phyloP scores from a whole-genome alignment of 305 asterid species.

The Solanum hybrid region DNA sequence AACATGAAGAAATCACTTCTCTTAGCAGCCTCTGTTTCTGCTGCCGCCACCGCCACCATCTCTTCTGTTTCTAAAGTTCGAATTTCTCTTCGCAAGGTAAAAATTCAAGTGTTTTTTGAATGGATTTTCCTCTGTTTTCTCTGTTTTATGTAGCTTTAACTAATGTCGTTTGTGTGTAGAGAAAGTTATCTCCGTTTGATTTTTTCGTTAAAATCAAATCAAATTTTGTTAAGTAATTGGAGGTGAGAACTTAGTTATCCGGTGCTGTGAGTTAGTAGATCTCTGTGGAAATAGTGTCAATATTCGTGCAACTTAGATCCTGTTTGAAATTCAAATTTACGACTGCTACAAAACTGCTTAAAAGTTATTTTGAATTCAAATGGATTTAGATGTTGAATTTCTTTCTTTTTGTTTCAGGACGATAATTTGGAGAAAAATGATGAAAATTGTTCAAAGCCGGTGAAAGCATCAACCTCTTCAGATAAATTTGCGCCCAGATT shows the following conservation, averaged over 20 bases:
- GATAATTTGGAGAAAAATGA: constrained; percentile 13
- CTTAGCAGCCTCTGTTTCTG: constrained; percentile 51
- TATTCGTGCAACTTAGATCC: background rate
- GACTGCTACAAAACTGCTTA: too few relatives aligned
- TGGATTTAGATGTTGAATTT: background rate
- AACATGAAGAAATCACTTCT: constrained; percentile 41
- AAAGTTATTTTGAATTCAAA: background rate
- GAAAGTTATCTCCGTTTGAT: background rate
- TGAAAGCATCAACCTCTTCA: constrained; percentile 26
- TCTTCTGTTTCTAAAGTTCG: constrained; percentile 20
- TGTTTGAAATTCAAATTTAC: background rate
- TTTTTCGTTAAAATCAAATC: background rate
- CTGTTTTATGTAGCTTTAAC: background rate
- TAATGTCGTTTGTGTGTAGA: background rate
- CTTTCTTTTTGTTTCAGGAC: constrained; percentile 5
- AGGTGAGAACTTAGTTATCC: background rate
- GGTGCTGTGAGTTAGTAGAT: background rate
- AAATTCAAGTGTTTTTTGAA: background rate
- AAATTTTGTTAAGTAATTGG: background rate
- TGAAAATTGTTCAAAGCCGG: constrained; percentile 27
- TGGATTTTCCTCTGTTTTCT: background rate
- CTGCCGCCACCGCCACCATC: constrained; percentile 20
- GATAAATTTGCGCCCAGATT: constrained; percentile 72
- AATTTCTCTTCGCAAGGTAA: constrained; percentile 22
- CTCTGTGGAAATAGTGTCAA: background rate